Base-by-base conservation (phyloP, 1,139 yeast species). In the Taphrina communis region DNA sequence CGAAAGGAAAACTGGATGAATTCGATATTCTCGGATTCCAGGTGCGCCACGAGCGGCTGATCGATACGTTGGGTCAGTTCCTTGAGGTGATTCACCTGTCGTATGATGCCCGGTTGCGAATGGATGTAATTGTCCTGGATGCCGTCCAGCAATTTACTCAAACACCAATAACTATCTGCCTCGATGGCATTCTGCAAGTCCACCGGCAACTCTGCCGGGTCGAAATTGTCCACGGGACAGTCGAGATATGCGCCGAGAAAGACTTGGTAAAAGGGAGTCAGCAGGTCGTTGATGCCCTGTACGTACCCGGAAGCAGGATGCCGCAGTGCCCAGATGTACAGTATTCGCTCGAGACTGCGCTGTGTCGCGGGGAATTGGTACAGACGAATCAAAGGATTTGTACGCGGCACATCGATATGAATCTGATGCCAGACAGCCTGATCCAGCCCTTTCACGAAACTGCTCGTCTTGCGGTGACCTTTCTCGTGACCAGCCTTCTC, bases 251-350 rank as follows among this genome's bases (percentile, higher is more conserved):
- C 87, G 2, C 87, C 82, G 66, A 95, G 78, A 76, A 94, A 94
- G 0, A 94, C 88, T 77, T 94, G 97, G 78, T 85, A 93, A 77
- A 95, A 92, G 0, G 99, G 99, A 0, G 98, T 94, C 19, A 88
- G 92, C 69, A 94, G 82, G 78, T 94, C 99, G 77, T 94, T 94
- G 70, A 94, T 95, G 38, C 99, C 99, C 79, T 94, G 99, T n/a
- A 94, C 99, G 78, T 94, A 94, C 3, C 99, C 99, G 76, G 95
- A 88, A 3, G 98, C 97, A 0, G 99, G 99, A 76, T 95, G 99
- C 72, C 99, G 84, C 25, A 94, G 88, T 0, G 99, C 97, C 99
- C 99, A 94, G 44, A 94, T 81, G 75, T 91, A 95, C 65, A 94
- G 80, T 19, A 95, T 87, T 72, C 89, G 86, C 72, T 94, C 91